phyloP scores from a whole-genome alignment of 2,329 filamentous ascomycete species.

The Claviceps sp. region DNA sequence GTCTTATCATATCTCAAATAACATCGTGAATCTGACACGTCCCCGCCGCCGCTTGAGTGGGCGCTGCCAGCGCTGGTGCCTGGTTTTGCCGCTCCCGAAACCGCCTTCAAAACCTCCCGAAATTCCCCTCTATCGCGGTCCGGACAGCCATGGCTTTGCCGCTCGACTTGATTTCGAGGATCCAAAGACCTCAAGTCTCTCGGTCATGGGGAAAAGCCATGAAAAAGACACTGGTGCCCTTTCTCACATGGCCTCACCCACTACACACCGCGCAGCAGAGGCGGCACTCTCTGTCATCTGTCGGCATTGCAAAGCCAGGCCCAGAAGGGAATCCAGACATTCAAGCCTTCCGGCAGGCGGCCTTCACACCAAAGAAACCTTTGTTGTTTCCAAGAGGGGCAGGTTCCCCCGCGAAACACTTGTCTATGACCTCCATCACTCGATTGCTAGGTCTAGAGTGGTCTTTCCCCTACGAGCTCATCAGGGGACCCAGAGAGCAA shows the following conservation, averaged over 20 bases:
- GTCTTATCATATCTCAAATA: too few species aligned
- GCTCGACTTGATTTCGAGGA: too few species aligned
- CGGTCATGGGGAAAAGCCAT: neutral
- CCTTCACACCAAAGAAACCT: constrained; percentile 39
- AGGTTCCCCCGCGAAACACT: constrained; percentile 18
- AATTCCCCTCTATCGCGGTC: too few species aligned
- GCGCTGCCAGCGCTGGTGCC: neutral
- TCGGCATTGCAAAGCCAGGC: constrained; percentile 7
- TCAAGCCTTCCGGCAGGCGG: constrained; percentile 36
- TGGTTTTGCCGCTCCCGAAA: constrained; percentile 6
- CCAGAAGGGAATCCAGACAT: constrained; percentile 15
- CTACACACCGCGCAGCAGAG: neutral
- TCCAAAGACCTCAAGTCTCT: too few species aligned
- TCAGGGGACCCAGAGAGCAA: constrained; percentile 12
- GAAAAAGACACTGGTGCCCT: neutral
- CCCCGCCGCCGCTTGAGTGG: too few species aligned
- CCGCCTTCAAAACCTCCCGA: too few species aligned
- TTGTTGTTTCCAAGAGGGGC: constrained; percentile 31
- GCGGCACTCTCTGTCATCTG: neutral
- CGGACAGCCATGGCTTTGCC: too few species aligned
- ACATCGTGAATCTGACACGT: too few species aligned
- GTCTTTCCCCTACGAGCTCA: constrained; percentile 26
- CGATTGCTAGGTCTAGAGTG: constrained; percentile 17
- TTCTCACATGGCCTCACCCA: neutral
- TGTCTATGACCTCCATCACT: constrained; percentile 13